Conservation (phyloP, 768 basidiomycete species). For the Hypholoma sublateritium region DNA sequence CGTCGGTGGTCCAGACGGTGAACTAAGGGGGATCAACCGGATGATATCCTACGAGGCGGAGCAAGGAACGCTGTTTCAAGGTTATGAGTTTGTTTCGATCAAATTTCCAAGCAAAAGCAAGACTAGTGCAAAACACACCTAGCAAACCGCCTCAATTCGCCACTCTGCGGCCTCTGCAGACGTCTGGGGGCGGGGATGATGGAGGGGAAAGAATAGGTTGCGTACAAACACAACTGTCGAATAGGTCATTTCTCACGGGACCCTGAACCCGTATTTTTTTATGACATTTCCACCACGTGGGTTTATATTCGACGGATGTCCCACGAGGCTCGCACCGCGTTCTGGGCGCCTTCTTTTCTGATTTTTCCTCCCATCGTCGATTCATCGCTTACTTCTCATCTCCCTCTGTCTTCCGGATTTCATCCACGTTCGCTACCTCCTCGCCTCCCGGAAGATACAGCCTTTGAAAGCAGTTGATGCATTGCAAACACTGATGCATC, state of each 20-base stretch:
- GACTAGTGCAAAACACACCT: neutral
- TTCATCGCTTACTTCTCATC: neutral
- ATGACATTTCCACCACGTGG: slow-evolving; percentile 2
- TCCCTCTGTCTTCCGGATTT: too few species aligned
- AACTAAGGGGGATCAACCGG: neutral
- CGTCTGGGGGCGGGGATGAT: neutral
- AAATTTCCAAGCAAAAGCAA: too few species aligned
- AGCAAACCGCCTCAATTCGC: neutral
- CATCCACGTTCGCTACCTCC: neutral
- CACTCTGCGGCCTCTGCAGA: neutral
- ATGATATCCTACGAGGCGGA: neutral
- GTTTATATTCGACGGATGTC: neutral
- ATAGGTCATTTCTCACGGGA: slow-evolving; percentile 1
- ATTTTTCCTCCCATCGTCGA: neutral
- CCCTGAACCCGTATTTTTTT: slow-evolving; percentile 7
- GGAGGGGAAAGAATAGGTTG: neutral
- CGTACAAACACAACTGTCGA: slow-evolving; percentile 1
- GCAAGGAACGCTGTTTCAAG: neutral
- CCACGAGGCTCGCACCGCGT: slow-evolving; percentile 4
- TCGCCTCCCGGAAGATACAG: neutral
- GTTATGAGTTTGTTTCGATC: too few species aligned
- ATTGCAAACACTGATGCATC: neutral
- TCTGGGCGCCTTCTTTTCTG: neutral
- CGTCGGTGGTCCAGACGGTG: neutral
- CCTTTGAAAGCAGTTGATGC: neutral